Percentiles rank a stretch among this genome's conserved stretches.
Conservation (phyloP, 2,329 filamentous ascomycete species). For the Neofusicoccum kwambonambiense region DNA sequence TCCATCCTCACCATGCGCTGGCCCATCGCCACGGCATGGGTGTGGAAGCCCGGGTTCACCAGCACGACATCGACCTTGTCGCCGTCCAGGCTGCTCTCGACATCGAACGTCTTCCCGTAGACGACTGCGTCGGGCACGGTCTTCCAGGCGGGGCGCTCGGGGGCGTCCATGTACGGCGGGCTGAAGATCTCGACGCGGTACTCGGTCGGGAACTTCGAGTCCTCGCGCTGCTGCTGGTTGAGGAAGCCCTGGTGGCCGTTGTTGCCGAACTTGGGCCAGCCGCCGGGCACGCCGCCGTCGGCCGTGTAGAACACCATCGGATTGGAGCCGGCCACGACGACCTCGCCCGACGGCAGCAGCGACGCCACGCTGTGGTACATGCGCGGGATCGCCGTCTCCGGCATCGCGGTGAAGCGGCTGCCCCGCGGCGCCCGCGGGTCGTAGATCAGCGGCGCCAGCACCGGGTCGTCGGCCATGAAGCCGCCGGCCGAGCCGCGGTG, state of each 20-base stretch:
- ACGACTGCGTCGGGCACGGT: conserved; percentile 41
- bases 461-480: conserved; percentile 16
- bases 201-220: conserved; percentile 46
- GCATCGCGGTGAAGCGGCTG: background rate
- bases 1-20: conserved; percentile 53
- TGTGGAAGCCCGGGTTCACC: conserved; percentile 55
- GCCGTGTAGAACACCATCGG: conserved; percentile 43
- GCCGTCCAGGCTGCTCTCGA: conserved; percentile 42
- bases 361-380: conserved; percentile 57
- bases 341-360: conserved; percentile 52
- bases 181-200: conserved; percentile 57
- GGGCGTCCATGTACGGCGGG: conserved; percentile 52
- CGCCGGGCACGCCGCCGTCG: conserved; percentile 30
- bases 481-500: conserved; percentile 7
- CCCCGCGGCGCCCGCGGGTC: background rate
- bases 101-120: conserved; percentile 36
- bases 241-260: conserved; percentile 8
- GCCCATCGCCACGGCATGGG: conserved; percentile 56
- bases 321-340: conserved; percentile 56
- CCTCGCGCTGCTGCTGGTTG: conserved; percentile 12
- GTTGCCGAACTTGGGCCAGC: conserved; percentile 16
- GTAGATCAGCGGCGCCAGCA: conserved; percentile 1
- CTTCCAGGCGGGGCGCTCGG: conserved; percentile 44
- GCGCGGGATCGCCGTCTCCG: conserved; percentile 31
- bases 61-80: conserved; percentile 44